Base-by-base conservation (phyloP, 2,329 filamentous ascomycete species). In the Curvularia sp. region DNA sequence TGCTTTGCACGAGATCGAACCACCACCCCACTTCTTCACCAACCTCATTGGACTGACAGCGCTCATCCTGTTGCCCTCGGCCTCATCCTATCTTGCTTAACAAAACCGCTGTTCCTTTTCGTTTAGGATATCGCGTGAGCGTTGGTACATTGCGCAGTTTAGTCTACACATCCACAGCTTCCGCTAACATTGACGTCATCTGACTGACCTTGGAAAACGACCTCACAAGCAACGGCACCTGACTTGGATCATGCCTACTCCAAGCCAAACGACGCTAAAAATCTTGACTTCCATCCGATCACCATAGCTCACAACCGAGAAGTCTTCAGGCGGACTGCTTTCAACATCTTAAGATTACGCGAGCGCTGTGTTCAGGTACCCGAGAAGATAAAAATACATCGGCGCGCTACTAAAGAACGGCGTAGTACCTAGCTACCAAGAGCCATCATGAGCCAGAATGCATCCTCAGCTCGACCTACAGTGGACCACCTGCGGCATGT, bases 401-500 rank as follows among this genome's bases (percentile, higher is more conserved):
- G 5, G 46, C 43, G 32, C 13, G 30, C 43, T 34, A 54, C 43
- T 34, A 54, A 15, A n/a, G 30, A 28, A 36, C 19, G 19, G 7
- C 27, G 13, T 45, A 46, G 25, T 19, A 34, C 49, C 42, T 19
- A 36, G 25, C 19, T n/a, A 34, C 38, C 30, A 43, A 27, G 39
- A 5, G 13, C 21, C 23, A 55, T 23, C 30, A 74, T 74, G 69
- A 66, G 67, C 38, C 65, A 49, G 45, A 53, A 48, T 30, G 49
- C 39, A 15, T 34, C 60, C 47, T 60, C 57, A 21, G 58, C 64
- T 8, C 66, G 61, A 30, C 69, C 69, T 28, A 73, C 73, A 9
- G 49, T 74, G 21, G 74, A 74, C 42, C 70, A 74, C 34, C 56
- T 76, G 27, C 69, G 68, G 47, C 63, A 75, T 65, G 70, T 75